phyloP scores from a whole-genome alignment of 208 protist genomes.

The Angomonas deanei region DNA sequence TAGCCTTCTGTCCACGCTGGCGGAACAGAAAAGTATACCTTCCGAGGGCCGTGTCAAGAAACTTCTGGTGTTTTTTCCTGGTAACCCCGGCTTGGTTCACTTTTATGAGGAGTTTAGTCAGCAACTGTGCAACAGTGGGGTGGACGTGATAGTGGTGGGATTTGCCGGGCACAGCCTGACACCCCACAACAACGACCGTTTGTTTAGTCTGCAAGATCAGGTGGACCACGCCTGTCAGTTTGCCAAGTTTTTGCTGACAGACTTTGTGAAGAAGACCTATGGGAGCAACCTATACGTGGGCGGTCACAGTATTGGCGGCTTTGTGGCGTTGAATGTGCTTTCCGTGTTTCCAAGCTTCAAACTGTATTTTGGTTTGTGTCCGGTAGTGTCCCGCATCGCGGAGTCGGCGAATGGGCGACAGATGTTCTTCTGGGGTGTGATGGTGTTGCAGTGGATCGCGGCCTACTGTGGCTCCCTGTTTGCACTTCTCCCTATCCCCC shows the following conservation, averaged over 20 bases:
- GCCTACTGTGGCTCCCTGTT: slow-evolving; percentile 25
- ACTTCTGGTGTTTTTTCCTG: slow-evolving; percentile 64
- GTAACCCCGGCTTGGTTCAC: slow-evolving; percentile 66
- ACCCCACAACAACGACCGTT: slow-evolving; percentile 45
- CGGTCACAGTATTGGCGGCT: slow-evolving; percentile 81
- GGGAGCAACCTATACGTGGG: slow-evolving; percentile 42
- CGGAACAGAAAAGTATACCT: slow-evolving; percentile 8
- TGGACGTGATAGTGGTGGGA: slow-evolving; percentile 77
- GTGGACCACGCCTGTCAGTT: slow-evolving; percentile 59
- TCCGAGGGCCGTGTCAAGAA: not conserved
- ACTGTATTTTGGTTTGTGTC: slow-evolving; percentile 60
- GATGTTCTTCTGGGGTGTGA: slow-evolving; percentile 23
- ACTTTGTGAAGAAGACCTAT: slow-evolving; percentile 24
- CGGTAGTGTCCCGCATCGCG: slow-evolving; percentile 46
- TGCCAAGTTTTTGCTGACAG: slow-evolving; percentile 15
- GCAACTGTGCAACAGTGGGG: slow-evolving; percentile 11
- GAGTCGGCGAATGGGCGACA: slow-evolving; percentile 52
- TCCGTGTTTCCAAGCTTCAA: slow-evolving; percentile 34
- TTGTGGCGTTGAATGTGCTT: slow-evolving; percentile 60
- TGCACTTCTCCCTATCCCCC: slow-evolving; percentile 14
- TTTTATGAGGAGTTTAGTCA: slow-evolving; percentile 56
- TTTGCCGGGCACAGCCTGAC: slow-evolving; percentile 61
- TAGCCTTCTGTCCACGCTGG: slow-evolving; percentile 33
- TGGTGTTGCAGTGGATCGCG: slow-evolving; percentile 25
- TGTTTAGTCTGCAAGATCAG: slow-evolving; percentile 67